Conservation (phyloP, 768 basidiomycete species). For the Termitomyces sp. region DNA sequence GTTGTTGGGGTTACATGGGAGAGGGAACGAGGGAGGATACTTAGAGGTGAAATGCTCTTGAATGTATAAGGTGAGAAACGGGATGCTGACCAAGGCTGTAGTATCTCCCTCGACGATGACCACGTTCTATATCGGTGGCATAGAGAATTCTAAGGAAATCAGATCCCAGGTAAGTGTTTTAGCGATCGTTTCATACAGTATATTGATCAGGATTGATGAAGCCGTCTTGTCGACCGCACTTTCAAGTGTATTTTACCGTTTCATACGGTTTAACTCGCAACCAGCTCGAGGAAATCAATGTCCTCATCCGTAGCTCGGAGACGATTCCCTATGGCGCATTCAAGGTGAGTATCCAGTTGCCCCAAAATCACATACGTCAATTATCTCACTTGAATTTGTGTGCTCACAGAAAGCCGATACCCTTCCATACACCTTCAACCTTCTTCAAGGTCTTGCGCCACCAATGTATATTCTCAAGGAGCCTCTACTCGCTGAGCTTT, state of each 20-base stretch:
- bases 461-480: slow-evolving; percentile 56
- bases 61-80: neutral
- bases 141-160: slow-evolving; percentile 46
- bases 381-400: neutral
- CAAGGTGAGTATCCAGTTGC: slow-evolving; percentile 14
- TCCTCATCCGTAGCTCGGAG: slow-evolving; percentile 49
- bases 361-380: neutral
- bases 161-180: slow-evolving; percentile 31
- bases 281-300: slow-evolving; percentile 71
- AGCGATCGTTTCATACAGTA: neutral
- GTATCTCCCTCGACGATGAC: slow-evolving; percentile 72
- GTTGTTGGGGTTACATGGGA: slow-evolving; percentile 81
- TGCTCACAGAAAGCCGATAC: neutral
- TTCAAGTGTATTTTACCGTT: slow-evolving; percentile 70
- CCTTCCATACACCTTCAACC: slow-evolving; percentile 52
- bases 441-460: slow-evolving; percentile 41
- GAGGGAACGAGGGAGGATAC: slow-evolving; percentile 67
- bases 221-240: slow-evolving; percentile 49
- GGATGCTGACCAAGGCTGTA: slow-evolving; percentile 19
- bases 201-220: slow-evolving; percentile 16
- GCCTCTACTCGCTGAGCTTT: slow-evolving; percentile 70
- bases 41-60: slow-evolving; percentile 53
- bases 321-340: slow-evolving; percentile 25
- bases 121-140: slow-evolving; percentile 74
- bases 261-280: slow-evolving; percentile 72